Conservation (phyloP, 2,329 filamentous ascomycete genomes). For the Ceratocystis destructans region DNA sequence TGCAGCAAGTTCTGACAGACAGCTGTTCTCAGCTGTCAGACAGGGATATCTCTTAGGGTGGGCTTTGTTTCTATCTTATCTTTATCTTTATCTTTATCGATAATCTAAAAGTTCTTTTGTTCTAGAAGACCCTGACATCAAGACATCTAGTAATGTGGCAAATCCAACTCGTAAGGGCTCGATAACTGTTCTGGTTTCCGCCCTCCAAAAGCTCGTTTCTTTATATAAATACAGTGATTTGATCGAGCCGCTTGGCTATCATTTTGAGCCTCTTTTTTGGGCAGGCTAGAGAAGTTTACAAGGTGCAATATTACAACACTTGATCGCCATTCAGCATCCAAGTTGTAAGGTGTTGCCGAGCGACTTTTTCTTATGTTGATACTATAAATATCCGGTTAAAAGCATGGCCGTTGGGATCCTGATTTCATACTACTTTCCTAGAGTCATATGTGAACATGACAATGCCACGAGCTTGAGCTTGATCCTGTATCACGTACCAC, state of each 20-base stretch:
- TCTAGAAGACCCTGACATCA: background rate
- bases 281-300: background rate
- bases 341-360: background rate
- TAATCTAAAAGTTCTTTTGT: background rate
- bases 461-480: background rate
- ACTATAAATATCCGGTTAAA: background rate
- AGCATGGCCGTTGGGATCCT: background rate
- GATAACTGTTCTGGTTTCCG: background rate
- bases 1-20: background rate
- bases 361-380: background rate
- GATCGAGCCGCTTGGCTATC: background rate
- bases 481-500: background rate
- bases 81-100: background rate
- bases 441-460: background rate
- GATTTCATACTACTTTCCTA: background rate
- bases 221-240: too few species aligned
- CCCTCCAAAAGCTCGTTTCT: too few species aligned
- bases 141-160: background rate
- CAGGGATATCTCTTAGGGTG: too few species aligned
- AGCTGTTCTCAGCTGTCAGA: background rate
- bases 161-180: background rate
- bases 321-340: background rate
- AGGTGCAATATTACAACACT: background rate
- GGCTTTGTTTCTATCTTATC: background rate
- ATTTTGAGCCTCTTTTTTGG: background rate